Evolutionary conservation across 2,329 filamentous ascomycete genomes (phyloP).

Genomic region (Aspergillus felis): DNA sequence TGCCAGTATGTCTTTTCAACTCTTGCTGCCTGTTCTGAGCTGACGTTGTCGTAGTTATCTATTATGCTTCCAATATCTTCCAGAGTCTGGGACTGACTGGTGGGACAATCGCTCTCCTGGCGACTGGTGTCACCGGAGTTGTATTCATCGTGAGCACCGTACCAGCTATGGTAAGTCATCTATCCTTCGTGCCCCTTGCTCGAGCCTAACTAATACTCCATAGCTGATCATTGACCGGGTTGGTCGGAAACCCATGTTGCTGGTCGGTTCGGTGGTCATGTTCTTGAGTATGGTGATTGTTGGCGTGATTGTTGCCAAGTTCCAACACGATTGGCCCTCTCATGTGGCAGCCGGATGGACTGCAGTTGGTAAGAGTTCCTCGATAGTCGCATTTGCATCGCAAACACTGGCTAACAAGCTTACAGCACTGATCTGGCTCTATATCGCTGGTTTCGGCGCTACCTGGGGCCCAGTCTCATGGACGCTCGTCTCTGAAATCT

Average conservation of each 20-base stretch:
- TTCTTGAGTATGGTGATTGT: conserved; percentile 22
- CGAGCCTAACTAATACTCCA: not conserved
- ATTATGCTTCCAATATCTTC: conserved; percentile 39
- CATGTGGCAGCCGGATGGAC: conserved; percentile 26
- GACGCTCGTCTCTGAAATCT: conserved; percentile 27
- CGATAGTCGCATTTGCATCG: no score
- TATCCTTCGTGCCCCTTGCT: not conserved
- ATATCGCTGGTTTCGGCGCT: conserved; percentile 22
- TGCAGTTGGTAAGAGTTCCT: conserved; percentile 19
- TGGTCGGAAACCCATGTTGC: conserved; percentile 27
- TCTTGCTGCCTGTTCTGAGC: not conserved
- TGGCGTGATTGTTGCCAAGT: conserved; percentile 25
- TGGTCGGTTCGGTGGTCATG: conserved; percentile 23
- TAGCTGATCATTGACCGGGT: conserved; percentile 26
- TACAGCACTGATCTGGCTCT: conserved; percentile 25
- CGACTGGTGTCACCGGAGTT: conserved; percentile 33
- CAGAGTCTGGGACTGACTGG: conserved; percentile 31
- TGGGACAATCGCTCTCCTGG: conserved; percentile 29
- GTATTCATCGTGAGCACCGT: conserved; percentile 31
- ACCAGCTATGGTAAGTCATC: conserved; percentile 28
- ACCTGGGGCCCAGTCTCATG: conserved; percentile 28
- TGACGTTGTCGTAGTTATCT: conserved; percentile 31
- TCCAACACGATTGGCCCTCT: conserved; percentile 23
- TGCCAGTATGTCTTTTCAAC: conserved; percentile 23
- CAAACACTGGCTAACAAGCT: not conserved